A percentile compares a stretch with the other conserved stretches of the same genome.
phyloP scores from a whole-genome alignment of 345 rosid species.

The Citropsis articulata region DNA sequence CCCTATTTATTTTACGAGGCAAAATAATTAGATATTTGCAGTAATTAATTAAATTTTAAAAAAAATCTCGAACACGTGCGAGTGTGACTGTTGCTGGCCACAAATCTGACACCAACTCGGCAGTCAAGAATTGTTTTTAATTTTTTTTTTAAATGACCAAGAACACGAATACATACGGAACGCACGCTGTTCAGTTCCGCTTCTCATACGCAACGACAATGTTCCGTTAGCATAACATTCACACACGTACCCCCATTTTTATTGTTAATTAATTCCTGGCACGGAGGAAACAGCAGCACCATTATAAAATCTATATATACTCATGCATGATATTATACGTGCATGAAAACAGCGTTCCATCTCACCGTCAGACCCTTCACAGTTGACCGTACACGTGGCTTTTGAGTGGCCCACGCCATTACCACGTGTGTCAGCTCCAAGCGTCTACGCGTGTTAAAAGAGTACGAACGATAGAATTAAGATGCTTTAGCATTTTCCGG shows the following conservation, averaged over 20 bases:
- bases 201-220: too few species aligned
- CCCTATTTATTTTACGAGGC: neutral
- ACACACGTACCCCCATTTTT: too few species aligned
- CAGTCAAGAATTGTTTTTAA: too few species aligned
- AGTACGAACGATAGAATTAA: too few species aligned
- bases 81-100: neutral
- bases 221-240: too few species aligned
- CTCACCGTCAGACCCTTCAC: neutral
- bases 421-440: neutral
- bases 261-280: too few species aligned
- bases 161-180: neutral
- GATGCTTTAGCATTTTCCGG: too few species aligned
- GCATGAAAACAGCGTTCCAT: neutral
- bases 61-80: neutral
- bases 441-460: neutral
- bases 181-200: too few species aligned
- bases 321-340: too few species aligned
- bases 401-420: neutral
- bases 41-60: neutral
- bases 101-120: neutral
- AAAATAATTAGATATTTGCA: too few species aligned
- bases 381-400: constrained; percentile 3
- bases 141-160: neutral
- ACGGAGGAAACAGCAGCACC: too few species aligned
- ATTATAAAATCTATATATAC: too few species aligned